Conservation (phyloP, 805 yeast genomes). For the Metschnikowia santaceciliae region DNA sequence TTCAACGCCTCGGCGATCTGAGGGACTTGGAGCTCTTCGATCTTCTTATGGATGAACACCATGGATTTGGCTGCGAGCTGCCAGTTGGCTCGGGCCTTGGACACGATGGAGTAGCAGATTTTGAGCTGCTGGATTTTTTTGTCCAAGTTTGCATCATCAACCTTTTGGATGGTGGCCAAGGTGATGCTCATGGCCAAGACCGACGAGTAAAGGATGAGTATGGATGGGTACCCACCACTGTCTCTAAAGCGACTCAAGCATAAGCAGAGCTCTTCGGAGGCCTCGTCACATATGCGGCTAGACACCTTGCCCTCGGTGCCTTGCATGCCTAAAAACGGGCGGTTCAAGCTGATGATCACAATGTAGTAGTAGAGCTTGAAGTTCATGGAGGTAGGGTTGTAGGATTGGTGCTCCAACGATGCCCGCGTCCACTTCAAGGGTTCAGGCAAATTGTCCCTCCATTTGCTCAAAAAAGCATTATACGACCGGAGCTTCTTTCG, state of each 20-base stretch:
- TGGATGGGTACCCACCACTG: conserved; percentile 11
- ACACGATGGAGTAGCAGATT: conserved; percentile 11
- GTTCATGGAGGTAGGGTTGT: conserved; percentile 17
- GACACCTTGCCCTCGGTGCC: neutral
- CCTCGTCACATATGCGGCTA: conserved; percentile 11
- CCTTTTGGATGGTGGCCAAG: conserved; percentile 8
- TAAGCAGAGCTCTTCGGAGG: conserved; percentile 13
- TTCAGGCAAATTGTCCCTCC: conserved; percentile 15
- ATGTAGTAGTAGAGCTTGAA: conserved; percentile 16
- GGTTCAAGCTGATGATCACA: conserved; percentile 15
- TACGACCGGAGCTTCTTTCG: conserved; percentile 10
- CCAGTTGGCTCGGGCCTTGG: conserved; percentile 15
- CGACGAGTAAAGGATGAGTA: conserved; percentile 14
- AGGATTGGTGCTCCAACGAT: conserved; percentile 8
- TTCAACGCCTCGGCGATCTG: conserved; percentile 9
- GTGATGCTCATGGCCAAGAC: conserved; percentile 15
- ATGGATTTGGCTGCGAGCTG: conserved; percentile 17
- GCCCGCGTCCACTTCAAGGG: conserved; percentile 13
- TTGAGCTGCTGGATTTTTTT: conserved; percentile 8
- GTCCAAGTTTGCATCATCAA: neutral
- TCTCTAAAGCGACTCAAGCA: conserved; percentile 12
- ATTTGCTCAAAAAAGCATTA: conserved; percentile 10
- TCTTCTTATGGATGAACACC: conserved; percentile 12
- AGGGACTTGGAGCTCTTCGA: conserved; percentile 7
- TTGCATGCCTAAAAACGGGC: conserved; percentile 13